Percentiles rank a stretch among this genome's conserved stretches.
These are phyloP conservation scores for Xylaria sp. DNA, from an alignment of 2,329 filamentous ascomycete genomes.

Conservation along the genomic window DNA sequence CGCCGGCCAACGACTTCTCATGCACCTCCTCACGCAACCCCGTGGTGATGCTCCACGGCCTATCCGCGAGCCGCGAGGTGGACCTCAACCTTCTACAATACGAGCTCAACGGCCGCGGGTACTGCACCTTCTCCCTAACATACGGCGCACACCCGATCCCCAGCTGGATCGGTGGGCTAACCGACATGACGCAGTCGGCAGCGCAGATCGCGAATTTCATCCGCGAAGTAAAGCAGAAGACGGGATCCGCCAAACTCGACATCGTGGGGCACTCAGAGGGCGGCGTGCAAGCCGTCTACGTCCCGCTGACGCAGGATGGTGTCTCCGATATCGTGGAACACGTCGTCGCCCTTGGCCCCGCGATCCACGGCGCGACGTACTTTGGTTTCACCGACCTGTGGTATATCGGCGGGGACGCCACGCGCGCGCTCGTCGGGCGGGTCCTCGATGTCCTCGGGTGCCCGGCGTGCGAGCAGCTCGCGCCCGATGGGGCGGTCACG, in stretches of 20 bases:
- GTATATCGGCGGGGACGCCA: conserved; percentile 36
- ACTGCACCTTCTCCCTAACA: conserved; percentile 50
- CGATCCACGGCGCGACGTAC: conserved; percentile 39
- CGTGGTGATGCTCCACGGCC: conserved; percentile 56
- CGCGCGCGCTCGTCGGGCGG: conserved; percentile 30
- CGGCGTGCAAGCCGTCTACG: conserved; percentile 46
- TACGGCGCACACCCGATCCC: conserved; percentile 48
- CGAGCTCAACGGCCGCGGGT: conserved; percentile 41
- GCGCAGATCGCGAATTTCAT: conserved; percentile 48
- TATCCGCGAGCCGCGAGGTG: conserved; percentile 33
- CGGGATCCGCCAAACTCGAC: conserved; percentile 46
- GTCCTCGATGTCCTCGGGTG: conserved; percentile 33
- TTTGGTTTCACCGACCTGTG: conserved; percentile 38
- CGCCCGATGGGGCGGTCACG: conserved; percentile 34
- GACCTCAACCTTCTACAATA: conserved; percentile 38
- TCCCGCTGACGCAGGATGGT: conserved; percentile 37
- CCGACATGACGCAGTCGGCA: conserved; percentile 46
- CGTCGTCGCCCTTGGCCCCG: conserved; percentile 36
- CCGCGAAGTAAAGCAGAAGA: conserved; percentile 43
- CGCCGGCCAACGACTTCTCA: conserved; percentile 36
- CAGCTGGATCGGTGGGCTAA: conserved; percentile 46
- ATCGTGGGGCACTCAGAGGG: conserved; percentile 52
- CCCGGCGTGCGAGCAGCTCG: conserved; percentile 38
- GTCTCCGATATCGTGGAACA: conserved; percentile 36
- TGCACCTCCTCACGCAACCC: conserved; percentile 40